Base-by-base conservation (phyloP, 495 filamentous ascomycete species). In the Penicillium waksmanii region DNA sequence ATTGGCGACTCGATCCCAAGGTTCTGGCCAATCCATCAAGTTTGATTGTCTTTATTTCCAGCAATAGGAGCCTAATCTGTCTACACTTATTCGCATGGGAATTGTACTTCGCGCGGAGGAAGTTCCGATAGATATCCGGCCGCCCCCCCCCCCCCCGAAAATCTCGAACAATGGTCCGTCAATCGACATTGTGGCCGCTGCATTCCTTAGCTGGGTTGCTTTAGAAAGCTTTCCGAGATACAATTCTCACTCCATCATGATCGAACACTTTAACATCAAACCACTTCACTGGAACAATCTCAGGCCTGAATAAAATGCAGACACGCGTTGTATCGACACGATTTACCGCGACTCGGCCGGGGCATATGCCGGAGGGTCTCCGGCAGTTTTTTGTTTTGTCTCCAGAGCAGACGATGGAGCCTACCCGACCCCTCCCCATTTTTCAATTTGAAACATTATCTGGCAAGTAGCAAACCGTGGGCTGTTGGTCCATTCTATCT, bases 1-100 rank as follows among this genome's bases (percentile, higher is more conserved):
- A n/a, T 47, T 57, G 13, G 40, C n/a, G 40, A 43, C 40, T 43
- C 15, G 4, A 43, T n/a, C n/a, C n/a, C n/a, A n/a, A n/a, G n/a
- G n/a, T 13, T 43, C 11, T 43, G 40, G 34, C 15, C 40, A 43
- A 17, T 43, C 12, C 40, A 18, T 43, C 7, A 43, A 23, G 23
- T 43, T 43, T 43, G 40, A 43, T 43, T 43, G 6, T 43, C 40
- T 43, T 43, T 43, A n/a, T 17, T 43, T 6, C 40, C 15, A 15
- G 15, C 11, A 43, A 43, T 43, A 17, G 8, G 40, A 17, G 40
- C 40, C 40, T n/a, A 15, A 18, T 0, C n/a, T 15, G 12, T 17
- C 40, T 19, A 43, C 6, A 43, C 4, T 43, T 43, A 43, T 17
- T 43, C n/a, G 3, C 12, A 15, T 43, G 9, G 13, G 3, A 43